Conservation (phyloP, 2,329 filamentous ascomycete genomes). For the Tolypocladium amazonense region DNA sequence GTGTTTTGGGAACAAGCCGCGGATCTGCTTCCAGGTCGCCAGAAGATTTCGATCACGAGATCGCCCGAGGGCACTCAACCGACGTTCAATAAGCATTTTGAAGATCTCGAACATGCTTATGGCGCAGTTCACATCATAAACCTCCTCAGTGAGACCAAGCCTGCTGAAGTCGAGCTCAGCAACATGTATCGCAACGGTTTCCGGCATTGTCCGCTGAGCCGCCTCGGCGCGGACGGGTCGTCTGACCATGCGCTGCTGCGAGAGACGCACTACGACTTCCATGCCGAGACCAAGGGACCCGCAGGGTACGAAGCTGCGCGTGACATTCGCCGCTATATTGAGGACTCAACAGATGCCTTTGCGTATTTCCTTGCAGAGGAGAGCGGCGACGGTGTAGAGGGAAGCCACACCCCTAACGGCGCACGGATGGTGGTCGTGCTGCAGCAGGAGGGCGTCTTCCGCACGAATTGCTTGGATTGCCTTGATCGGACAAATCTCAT, state of each 20-base stretch:
- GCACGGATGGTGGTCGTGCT: constrained; percentile 56
- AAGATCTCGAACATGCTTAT: constrained; percentile 74
- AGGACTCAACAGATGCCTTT: constrained; percentile 72
- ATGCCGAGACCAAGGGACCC: constrained; percentile 82
- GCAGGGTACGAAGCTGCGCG: constrained; percentile 85
- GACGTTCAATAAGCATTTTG: constrained; percentile 92
- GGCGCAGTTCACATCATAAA: constrained; percentile 90
- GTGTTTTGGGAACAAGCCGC: constrained; percentile 95
- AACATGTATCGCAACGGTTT: constrained; percentile 71
- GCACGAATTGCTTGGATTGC: constrained; percentile 94
- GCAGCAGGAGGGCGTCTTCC: constrained; percentile 90
- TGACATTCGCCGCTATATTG: constrained; percentile 69
- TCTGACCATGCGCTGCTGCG: constrained; percentile 63
- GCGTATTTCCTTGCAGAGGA: constrained; percentile 85
- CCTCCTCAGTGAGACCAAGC: constrained; percentile 81
- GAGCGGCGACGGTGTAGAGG: constrained; percentile 40
- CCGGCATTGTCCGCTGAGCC: constrained; percentile 59
- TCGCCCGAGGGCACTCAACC: constrained; percentile 86
- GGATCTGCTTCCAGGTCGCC: constrained; percentile 79
- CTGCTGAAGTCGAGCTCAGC: constrained; percentile 75
- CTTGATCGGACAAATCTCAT: constrained; percentile 92
- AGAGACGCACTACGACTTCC: constrained; percentile 89
- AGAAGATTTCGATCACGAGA: constrained; percentile 86
- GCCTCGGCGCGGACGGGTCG: constrained; percentile 40
- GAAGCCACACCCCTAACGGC: constrained; percentile 22